Evolutionary conservation across 192 early-diverging fungal genomes (phyloP).

Genomic region (Dissophora ornata): DNA sequence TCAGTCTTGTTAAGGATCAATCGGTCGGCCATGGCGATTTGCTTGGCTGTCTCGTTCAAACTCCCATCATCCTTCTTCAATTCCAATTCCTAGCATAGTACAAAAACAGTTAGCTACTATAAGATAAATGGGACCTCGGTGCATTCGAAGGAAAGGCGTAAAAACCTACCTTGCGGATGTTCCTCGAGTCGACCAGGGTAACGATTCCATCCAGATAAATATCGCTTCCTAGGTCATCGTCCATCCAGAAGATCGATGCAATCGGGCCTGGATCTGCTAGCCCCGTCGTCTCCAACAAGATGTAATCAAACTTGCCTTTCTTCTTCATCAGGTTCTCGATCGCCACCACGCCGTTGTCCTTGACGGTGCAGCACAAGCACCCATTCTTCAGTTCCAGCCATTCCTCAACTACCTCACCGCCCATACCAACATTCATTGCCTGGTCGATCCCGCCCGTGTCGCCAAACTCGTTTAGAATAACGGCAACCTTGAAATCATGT

Average conservation of each 20-base stretch:
- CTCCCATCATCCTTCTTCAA: slow-evolving; percentile 65
- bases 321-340: slow-evolving; percentile 94
- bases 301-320: slow-evolving; percentile 94
- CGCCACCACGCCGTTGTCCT: slow-evolving; percentile 95
- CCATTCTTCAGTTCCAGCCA: slow-evolving; percentile 99
- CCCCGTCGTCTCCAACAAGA: slow-evolving; percentile 95
- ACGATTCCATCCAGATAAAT: slow-evolving; percentile 93
- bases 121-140: too few relatives aligned
- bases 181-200: slow-evolving; percentile 86
- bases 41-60: slow-evolving; percentile 82
- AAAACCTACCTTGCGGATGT: slow-evolving; percentile 60
- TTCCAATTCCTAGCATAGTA: slow-evolving; percentile 53
- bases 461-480: slow-evolving; percentile 99
- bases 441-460: slow-evolving; percentile 95
- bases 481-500: slow-evolving; percentile 96
- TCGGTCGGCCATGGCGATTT: slow-evolving; percentile 90
- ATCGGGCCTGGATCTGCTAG: slow-evolving; percentile 84
- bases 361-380: slow-evolving; percentile 97
- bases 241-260: slow-evolving; percentile 96
- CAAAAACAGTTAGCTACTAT: too few relatives aligned
- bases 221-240: slow-evolving; percentile 90
- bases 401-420: slow-evolving; percentile 90
- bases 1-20: slow-evolving; percentile 92
- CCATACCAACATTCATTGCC: slow-evolving; percentile 81
- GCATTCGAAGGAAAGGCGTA: not conserved